Evolutionary conservation across 257 asterid genomes (phyloP), one percentile per base, ranked within the genome.

Genomic region (Misopates orontium): DNA sequence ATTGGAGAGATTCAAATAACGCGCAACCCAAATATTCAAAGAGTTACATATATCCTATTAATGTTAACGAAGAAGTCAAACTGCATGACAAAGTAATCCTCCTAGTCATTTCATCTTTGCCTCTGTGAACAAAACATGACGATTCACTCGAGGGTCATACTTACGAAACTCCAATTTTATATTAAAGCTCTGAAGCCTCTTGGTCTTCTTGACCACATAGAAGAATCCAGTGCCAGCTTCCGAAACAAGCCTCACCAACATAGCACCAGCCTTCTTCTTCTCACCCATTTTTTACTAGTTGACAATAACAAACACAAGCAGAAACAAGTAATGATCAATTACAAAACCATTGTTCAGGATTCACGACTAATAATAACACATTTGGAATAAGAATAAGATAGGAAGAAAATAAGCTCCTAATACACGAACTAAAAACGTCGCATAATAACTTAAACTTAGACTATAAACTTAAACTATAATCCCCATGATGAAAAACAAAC

Each of bases 181-280:
- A 61, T 74, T 77, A 64, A 32, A 73, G 50, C 60, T 79, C 22
- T 79, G 87, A 56, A 83, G 81, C 76, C 79, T 79, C 77, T 75
- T 84, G 10, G 82, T 84, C 82, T 87, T 87, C 76, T 75, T 80
- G 66, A 76, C 85, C 19, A 84, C 91, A 48, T 87, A 87, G 79
- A 84, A 87, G 80, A 87, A 87, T 60, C 95, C 89, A 0, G 89
- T 87, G 44, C 91, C 95, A 8, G 95, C 91, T 16, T 87, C 82
- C 9, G 91, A 87, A 6, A 84, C 87, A 14, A 87, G 91, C 84
- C 78, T 78, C 66, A 83, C 83, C 70, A 87, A 67, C 60, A 79
- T 71, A 24, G 95, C 80, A 19, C 86, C 91, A 1, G 78, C 84
- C 80, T 85, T 83, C 89, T 81, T 85, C 78, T 84, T 84, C 22